Evolutionary conservation across 352 stramenopile genomes (phyloP).

Genomic region (Thraustochytrium sp.): DNA sequence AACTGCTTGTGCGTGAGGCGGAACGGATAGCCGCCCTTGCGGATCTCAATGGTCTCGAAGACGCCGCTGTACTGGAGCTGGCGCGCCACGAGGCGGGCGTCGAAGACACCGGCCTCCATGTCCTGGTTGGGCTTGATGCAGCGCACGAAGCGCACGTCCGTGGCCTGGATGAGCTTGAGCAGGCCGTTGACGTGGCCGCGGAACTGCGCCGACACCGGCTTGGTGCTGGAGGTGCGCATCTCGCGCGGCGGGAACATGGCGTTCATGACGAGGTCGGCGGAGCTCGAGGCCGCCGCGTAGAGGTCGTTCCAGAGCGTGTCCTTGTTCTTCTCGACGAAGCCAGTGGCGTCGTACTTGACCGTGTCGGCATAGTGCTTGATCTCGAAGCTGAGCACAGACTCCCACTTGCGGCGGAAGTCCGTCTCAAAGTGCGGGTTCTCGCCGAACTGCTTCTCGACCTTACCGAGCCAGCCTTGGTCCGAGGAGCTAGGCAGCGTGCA

Average conservation of each 20-base stretch:
- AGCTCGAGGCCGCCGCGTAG: slow-evolving; percentile 9
- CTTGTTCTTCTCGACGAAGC: slow-evolving; percentile 43
- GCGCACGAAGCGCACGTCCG: slow-evolving; percentile 38
- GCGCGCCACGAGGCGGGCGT: slow-evolving; percentile 19
- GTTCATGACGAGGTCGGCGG: slow-evolving; percentile 52
- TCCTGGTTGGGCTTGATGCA: slow-evolving; percentile 41
- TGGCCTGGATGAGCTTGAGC: slow-evolving; percentile 74
- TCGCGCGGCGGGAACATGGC: slow-evolving; percentile 60
- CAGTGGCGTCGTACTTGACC: slow-evolving; percentile 29
- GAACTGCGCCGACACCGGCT: slow-evolving; percentile 76
- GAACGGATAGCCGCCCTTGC: slow-evolving; percentile 40
- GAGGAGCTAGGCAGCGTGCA: slow-evolving; percentile 74
- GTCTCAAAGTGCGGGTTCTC: slow-evolving; percentile 32
- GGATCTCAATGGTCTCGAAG: slow-evolving; percentile 42
- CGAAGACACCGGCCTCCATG: slow-evolving; percentile 20
- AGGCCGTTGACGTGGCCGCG: slow-evolving; percentile 79
- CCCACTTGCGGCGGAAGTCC: slow-evolving; percentile 8
- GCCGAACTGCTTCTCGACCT: slow-evolving; percentile 50
- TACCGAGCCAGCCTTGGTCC: slow-evolving; percentile 71
- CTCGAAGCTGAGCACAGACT: slow-evolving; percentile 56
- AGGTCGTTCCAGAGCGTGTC: slow-evolving; percentile 51
- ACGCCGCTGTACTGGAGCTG: slow-evolving; percentile 36
- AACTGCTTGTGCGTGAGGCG: slow-evolving; percentile 47
- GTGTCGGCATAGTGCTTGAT: slow-evolving; percentile 45
- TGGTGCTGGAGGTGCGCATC: slow-evolving; percentile 59